Conservation (phyloP, 768 basidiomycete genomes). For the Asterophora lycoperdoides region DNA sequence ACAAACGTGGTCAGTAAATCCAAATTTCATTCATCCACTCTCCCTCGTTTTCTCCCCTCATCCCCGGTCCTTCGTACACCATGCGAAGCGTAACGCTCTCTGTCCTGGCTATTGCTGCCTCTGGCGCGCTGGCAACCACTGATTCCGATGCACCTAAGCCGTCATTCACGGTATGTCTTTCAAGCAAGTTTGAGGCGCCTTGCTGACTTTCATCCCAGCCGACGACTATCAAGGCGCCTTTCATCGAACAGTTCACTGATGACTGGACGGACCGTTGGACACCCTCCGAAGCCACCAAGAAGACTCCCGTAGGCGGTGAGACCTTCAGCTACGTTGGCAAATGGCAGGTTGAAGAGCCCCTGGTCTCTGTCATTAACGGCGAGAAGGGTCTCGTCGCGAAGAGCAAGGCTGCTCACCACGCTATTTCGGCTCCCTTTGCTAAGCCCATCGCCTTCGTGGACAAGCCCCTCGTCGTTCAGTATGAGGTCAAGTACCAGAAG, state of each 20-base stretch:
- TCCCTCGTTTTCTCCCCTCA: conserved; percentile 35
- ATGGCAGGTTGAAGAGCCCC: conserved; percentile 93
- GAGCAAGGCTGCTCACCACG: conserved; percentile 96
- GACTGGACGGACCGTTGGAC: conserved; percentile 94
- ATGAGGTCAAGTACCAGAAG: conserved; percentile 99
- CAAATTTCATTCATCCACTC: conserved; percentile 27
- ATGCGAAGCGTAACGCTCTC: conserved; percentile 91
- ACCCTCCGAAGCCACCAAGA: conserved; percentile 95
- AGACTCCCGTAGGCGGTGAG: conserved; percentile 93
- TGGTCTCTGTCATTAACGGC: conserved; percentile 69
- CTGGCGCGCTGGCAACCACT: conserved; percentile 55
- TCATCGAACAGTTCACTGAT: conserved; percentile 94
- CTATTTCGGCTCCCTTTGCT: conserved; percentile 90
- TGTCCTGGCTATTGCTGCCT: conserved; percentile 63
- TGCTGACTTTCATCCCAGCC: conserved; percentile 40
- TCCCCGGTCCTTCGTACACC: conserved; percentile 61
- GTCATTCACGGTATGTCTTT: conserved; percentile 55
- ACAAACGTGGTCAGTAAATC: conserved; percentile 14
- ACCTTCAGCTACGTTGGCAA: conserved; percentile 96
- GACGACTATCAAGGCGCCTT: conserved; percentile 78
- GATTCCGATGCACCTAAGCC: conserved; percentile 54
- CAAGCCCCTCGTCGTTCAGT: conserved; percentile 91
- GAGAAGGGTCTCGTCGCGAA: conserved; percentile 94
- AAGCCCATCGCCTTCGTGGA: conserved; percentile 73
- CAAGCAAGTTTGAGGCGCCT: conserved; percentile 9